Evolutionary conservation across 352 stramenopile genomes (phyloP), one percentile per base, ranked within the genome.

Genomic region (Phytopythium helicoides): DNA sequence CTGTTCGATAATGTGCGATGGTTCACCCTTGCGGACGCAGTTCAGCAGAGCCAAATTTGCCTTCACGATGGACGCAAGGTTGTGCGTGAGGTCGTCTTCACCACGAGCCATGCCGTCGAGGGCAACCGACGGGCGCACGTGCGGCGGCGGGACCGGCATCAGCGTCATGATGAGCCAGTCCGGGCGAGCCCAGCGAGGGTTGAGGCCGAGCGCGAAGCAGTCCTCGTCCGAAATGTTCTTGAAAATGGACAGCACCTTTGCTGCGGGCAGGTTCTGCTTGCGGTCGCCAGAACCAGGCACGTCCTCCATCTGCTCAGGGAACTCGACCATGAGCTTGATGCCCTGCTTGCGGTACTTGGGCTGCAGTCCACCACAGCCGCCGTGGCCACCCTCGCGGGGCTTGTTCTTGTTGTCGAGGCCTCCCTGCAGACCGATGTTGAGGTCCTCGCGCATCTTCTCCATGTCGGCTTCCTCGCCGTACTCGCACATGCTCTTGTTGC

Each of bases 161-260:
- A 99, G 88, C 51, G 96, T 98, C 54, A 99, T 89, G n/a, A 99
- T 72, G 56, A 99, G 87, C 97, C 97, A 99, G 56, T 99, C 97
- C 0, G 97, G 97, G 23, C 97, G 89, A 22, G 91, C 83, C 81
- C 92, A 98, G 39, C 91, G 86, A 18, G 96, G 89, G 71, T 99
- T 79, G 23, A 99, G 73, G 19, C 98, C 98, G 28, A 99, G 72
- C 18, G 85, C 77, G 45, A 86, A 92, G 53, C 95, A 95, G 58
- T 99, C 97, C 55, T 99, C 92, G 54, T 99, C 96, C 40, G 90
- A 94, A 64, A 99, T 99, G 63, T 97, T 98, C 65, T 97, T 97
- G 64, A 97, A 95, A 44, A 99, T 97, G 38, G 97, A 96, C n/a
- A 98, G 78, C 41, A 95, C 94, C 60, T 96, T 96, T 33, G 86